These are phyloP conservation scores for Mycena vulgaris DNA, from an alignment of 768 basidiomycete species.

Conservation along the genomic window DNA sequence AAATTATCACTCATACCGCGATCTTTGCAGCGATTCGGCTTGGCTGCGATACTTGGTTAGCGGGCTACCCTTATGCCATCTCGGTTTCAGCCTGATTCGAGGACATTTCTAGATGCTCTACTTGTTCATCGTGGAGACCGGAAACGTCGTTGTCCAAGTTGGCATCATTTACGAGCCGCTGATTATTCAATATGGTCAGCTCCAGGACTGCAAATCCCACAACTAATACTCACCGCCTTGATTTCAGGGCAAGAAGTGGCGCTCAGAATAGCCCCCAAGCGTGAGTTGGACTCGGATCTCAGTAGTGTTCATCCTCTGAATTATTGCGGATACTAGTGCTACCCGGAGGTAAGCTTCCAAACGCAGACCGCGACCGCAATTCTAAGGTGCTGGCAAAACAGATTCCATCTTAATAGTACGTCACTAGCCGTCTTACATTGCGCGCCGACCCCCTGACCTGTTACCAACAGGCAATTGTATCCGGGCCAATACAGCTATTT, in stretches of 20 bases:
- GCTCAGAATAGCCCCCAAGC: background rate
- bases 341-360: conserved; percentile 8
- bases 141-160: conserved; percentile 11
- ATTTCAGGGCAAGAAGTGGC: background rate
- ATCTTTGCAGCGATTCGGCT: background rate
- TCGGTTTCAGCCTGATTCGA: background rate
- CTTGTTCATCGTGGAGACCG: conserved; percentile 25
- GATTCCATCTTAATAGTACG: conserved; percentile 30
- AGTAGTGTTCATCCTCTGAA: background rate
- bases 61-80: background rate
- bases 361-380: background rate
- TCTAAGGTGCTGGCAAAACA: background rate
- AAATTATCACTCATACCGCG: background rate
- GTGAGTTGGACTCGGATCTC: background rate
- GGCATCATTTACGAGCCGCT: conserved; percentile 31
- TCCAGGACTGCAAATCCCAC: background rate
- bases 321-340: conserved; percentile 1
- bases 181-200: conserved; percentile 26
- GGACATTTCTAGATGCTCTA: conserved; percentile 29
- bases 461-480: conserved; percentile 7
- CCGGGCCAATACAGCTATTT: conserved; percentile 32
- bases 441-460: background rate
- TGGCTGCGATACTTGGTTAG: conserved; percentile 20
- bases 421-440: background rate
- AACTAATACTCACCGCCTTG: background rate